Evolutionary conservation across 306 rosid species (phyloP).

Genomic region (Corylus heterophylla): DNA sequence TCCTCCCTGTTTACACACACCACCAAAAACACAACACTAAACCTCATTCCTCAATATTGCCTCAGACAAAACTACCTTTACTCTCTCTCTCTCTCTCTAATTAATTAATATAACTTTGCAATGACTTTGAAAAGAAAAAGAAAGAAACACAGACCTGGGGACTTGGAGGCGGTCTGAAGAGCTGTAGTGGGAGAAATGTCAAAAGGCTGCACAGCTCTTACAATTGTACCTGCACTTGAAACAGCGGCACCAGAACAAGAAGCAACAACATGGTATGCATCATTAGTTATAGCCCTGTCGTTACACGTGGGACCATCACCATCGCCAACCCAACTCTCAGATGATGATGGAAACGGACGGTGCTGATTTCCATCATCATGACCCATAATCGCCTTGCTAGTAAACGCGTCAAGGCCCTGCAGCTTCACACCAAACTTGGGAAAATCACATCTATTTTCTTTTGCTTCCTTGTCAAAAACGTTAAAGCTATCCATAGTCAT

Average conservation of each 20-base stretch:
- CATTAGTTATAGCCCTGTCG: constrained; percentile 30
- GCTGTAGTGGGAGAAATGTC: constrained; percentile 33
- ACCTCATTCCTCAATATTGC: constrained; percentile 13
- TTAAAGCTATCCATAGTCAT: constrained; percentile 34
- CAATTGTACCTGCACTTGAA: constrained; percentile 32
- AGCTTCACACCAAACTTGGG: constrained; percentile 36
- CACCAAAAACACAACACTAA: constrained; percentile 12
- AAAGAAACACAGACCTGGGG: constrained; percentile 48
- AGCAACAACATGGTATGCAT: constrained; percentile 33
- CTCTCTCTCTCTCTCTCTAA: background rate
- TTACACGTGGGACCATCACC: constrained; percentile 60
- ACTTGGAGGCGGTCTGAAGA: constrained; percentile 39
- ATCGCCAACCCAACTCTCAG: constrained; percentile 23
- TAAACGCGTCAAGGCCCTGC: constrained; percentile 34
- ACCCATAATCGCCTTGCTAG: constrained; percentile 39
- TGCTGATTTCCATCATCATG: constrained; percentile 44
- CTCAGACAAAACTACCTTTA: constrained; percentile 25
- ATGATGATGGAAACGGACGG: constrained; percentile 46
- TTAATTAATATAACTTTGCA: background rate
- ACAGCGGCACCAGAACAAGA: constrained; percentile 15
- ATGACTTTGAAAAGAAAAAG: background rate
- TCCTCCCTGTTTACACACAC: constrained; percentile 37
- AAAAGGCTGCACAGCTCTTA: constrained; percentile 60
- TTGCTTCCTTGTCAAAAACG: constrained; percentile 38
- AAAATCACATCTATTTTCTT: constrained; percentile 2